phyloP scores from a whole-genome alignment of 805 yeast genomes.

The Scheffersomyces spartinae region DNA sequence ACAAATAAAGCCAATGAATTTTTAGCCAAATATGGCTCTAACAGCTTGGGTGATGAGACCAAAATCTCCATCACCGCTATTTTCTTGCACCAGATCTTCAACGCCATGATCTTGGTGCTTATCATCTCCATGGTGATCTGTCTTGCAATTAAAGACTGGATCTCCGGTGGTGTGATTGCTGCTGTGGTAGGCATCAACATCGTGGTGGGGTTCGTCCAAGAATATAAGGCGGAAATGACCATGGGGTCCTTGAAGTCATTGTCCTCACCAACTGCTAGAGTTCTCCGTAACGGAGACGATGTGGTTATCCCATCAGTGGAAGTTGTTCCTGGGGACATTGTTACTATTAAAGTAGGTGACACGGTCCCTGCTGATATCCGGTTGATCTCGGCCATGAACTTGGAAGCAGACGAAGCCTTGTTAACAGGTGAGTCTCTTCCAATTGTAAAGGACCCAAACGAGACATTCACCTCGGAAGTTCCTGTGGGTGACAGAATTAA shows the following conservation, averaged over 20 bases:
- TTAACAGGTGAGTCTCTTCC: conserved; percentile 60
- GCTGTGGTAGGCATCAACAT: conserved; percentile 57
- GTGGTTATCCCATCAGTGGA: conserved; percentile 46
- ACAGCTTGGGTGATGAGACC: conserved; percentile 49
- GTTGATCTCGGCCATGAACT: conserved; percentile 43
- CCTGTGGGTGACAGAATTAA: conserved; percentile 69
- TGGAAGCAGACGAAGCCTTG: conserved; percentile 62
- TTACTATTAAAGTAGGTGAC: conserved; percentile 56
- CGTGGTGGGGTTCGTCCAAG: conserved; percentile 58
- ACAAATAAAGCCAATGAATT: conserved; percentile 9
- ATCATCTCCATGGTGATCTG: conserved; percentile 61
- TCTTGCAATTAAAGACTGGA: conserved; percentile 66
- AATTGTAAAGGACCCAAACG: conserved; percentile 38
- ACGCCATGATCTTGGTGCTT: conserved; percentile 70
- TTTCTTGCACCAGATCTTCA: conserved; percentile 54
- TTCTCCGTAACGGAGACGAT: conserved; percentile 49
- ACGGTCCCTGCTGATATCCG: conserved; percentile 69
- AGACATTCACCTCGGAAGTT: conserved; percentile 15
- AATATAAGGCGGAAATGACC: conserved; percentile 64
- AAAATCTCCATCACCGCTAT: conserved; percentile 44
- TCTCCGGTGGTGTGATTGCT: conserved; percentile 71
- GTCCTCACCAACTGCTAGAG: conserved; percentile 62
- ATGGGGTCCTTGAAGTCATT: conserved; percentile 63
- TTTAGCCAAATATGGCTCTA: conserved; percentile 37
- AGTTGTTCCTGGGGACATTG: conserved; percentile 67